phyloP scores from a whole-genome alignment of 2,329 filamentous ascomycete species.

The Ophiostoma populinum region DNA sequence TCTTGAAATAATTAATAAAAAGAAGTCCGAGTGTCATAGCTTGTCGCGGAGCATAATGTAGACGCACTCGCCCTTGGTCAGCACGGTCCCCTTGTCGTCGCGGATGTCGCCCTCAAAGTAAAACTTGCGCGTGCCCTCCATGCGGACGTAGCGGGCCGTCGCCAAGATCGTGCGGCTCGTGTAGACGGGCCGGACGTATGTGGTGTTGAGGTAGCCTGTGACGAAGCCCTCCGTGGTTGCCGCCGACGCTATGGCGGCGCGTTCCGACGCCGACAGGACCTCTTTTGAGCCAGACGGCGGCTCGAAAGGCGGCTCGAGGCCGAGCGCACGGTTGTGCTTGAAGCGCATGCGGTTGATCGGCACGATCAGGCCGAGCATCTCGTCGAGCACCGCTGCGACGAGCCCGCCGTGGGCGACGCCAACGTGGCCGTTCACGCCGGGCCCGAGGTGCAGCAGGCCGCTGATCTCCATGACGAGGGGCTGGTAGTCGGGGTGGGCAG shows the following conservation, averaged over 20 bases:
- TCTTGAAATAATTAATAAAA: too few species aligned
- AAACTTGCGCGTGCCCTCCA: conserved; percentile 34
- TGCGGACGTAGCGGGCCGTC: conserved; percentile 24
- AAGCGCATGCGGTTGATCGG: conserved; percentile 19
- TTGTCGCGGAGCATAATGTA: conserved; percentile 18
- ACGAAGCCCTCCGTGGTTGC: conserved; percentile 17
- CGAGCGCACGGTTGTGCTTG: conserved; percentile 1
- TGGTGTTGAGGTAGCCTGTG: conserved; percentile 38
- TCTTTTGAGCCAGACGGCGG: too few species aligned
- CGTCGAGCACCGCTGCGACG: conserved; percentile 39
- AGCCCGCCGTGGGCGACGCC: conserved; percentile 40
- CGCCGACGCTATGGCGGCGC: conserved; percentile 7
- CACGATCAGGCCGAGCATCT: conserved; percentile 34
- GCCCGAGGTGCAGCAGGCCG: conserved; percentile 25
- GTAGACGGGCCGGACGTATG: conserved; percentile 32
- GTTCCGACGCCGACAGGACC: conserved; percentile 4
- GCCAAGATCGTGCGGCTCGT: conserved; percentile 32
- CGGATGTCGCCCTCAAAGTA: conserved; percentile 31
- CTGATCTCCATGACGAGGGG: conserved; percentile 16
- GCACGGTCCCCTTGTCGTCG: conserved; percentile 27
- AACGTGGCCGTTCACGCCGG: conserved; percentile 35
- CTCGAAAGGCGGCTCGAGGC: background rate
- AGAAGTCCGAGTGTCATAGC: conserved; percentile 9
- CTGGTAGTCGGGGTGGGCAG: background rate
- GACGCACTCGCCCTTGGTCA: conserved; percentile 35